Evolutionary conservation across 306 rosid genomes (phyloP).

Genomic region (Prunus mira): DNA sequence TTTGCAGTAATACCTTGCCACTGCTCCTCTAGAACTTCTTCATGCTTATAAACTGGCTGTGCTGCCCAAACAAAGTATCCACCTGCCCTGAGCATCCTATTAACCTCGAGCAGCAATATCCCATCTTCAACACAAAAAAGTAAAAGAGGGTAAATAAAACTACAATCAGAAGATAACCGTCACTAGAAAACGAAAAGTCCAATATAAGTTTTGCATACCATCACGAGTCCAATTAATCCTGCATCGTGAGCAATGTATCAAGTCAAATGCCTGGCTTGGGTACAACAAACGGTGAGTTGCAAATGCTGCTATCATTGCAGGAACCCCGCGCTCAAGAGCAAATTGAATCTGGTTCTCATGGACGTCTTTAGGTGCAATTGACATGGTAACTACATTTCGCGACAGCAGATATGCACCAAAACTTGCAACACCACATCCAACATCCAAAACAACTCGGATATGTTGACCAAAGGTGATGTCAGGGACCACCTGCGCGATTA

Average conservation of each 20-base stretch:
- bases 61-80: constrained; percentile 99
- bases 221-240: constrained; percentile 94
- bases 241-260: constrained; percentile 93
- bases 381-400: constrained; percentile 79
- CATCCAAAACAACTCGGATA: constrained; percentile 77
- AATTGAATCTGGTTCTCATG: constrained; percentile 97
- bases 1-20: constrained; percentile 70
- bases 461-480: constrained; percentile 82
- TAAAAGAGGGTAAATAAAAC: constrained; percentile 3
- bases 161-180: constrained; percentile 22
- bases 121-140: constrained; percentile 70
- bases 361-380: constrained; percentile 93
- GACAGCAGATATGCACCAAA: constrained; percentile 83
- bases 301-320: constrained; percentile 92
- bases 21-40: constrained; percentile 81
- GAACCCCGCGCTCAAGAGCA: constrained; percentile 99
- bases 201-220: constrained; percentile 39
- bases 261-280: constrained; percentile 94
- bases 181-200: not conserved
- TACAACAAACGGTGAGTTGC: constrained; percentile 77
- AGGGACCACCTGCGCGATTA: constrained; percentile 59
- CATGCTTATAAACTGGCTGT: constrained; percentile 97
- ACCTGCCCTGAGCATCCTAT: constrained; percentile 93
- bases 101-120: constrained; percentile 83
- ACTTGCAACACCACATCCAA: constrained; percentile 98